These are phyloP conservation scores for Fistulinella staudtii DNA, from an alignment of 1,284 basidiomycete genomes.

Conservation along the genomic window DNA sequence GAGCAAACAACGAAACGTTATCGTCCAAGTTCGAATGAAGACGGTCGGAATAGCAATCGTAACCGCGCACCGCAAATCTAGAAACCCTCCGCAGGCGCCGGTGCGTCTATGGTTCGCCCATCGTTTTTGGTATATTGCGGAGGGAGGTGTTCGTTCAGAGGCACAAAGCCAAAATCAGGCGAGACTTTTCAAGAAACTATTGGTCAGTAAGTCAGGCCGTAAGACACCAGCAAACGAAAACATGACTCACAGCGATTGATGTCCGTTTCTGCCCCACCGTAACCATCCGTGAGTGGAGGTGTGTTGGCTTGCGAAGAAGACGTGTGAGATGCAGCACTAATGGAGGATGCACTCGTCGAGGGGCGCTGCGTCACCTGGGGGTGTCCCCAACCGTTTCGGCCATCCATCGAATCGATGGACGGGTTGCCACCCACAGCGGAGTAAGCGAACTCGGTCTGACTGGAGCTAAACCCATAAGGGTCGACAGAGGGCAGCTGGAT, in stretches of 20 bases:
- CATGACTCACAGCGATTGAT: slow-evolving; percentile 73
- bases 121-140: slow-evolving; percentile 61
- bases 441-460: slow-evolving; percentile 75
- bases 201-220: slow-evolving; percentile 33
- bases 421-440: slow-evolving; percentile 49
- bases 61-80: slow-evolving; percentile 32
- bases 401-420: slow-evolving; percentile 47
- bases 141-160: slow-evolving; percentile 66
- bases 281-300: slow-evolving; percentile 64
- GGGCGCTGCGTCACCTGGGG: slow-evolving; percentile 46
- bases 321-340: slow-evolving; percentile 65
- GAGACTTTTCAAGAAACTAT: slow-evolving; percentile 50
- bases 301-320: slow-evolving; percentile 76
- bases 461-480: slow-evolving; percentile 58
- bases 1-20: slow-evolving; percentile 26
- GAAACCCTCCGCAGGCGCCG: slow-evolving; percentile 17
- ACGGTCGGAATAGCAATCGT: slow-evolving; percentile 31
- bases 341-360: slow-evolving; percentile 68
- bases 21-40: slow-evolving; percentile 35
- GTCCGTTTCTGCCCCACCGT: slow-evolving; percentile 58
- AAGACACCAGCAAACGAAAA: slow-evolving; percentile 20
- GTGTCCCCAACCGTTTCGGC: slow-evolving; percentile 43
- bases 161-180: slow-evolving; percentile 77
- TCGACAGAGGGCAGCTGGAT: slow-evolving; percentile 69
- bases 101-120: slow-evolving; percentile 46